Base-by-base conservation (phyloP, 2,329 filamentous ascomycete species). In the Nannizzia gypsea region DNA sequence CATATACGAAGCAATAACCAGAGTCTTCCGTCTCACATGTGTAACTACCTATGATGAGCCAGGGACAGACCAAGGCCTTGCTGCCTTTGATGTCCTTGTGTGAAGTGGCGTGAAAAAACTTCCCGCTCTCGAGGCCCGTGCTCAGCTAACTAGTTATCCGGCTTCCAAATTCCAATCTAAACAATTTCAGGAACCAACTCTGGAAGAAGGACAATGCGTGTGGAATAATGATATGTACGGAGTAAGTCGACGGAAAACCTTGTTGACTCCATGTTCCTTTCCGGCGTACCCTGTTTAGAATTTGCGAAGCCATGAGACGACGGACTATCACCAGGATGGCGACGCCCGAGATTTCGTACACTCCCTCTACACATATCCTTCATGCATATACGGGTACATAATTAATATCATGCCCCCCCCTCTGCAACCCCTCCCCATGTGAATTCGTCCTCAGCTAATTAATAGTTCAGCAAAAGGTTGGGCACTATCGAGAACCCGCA, bases 361-460 rank as follows among this genome's bases (percentile, higher is more conserved):
- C 20, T 6, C n/a, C n/a, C n/a, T n/a, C n/a, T 24, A 26, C 26
- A 8, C 38, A 42, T 42, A 26, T 8, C 26, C 26, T 54, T 54
- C 50, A 54, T 54, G 50, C 50, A 54, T 31, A 54, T 54, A 54
- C 50, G 50, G 50, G 26, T 54, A 54, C 13, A 54, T 34, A n/a
- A n/a, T 36, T 34, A 20, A 54, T 54, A 54, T 54, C n/a, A 31
- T 54, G 15, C 26, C 20, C 50, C 50, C 50, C 15, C 22, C 28
- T 54, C n/a, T 36, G 15, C 50, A 54, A n/a, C 28, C 24, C 28
- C 28, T 54, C 28, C 31, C 50, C 50, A 54, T 54, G 50, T 54
- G 50, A 54, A 54, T 31, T 54, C 26, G 17, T 31, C 15, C 6
- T n/a, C 50, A 54, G 13, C 50, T 54, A n/a, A 54, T 50, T 28